Percentiles rank a stretch among this genome's conserved stretches.
These are phyloP conservation scores for Monilinia aucupariae DNA, from an alignment of 2,329 filamentous ascomycete genomes.

Conservation along the genomic window DNA sequence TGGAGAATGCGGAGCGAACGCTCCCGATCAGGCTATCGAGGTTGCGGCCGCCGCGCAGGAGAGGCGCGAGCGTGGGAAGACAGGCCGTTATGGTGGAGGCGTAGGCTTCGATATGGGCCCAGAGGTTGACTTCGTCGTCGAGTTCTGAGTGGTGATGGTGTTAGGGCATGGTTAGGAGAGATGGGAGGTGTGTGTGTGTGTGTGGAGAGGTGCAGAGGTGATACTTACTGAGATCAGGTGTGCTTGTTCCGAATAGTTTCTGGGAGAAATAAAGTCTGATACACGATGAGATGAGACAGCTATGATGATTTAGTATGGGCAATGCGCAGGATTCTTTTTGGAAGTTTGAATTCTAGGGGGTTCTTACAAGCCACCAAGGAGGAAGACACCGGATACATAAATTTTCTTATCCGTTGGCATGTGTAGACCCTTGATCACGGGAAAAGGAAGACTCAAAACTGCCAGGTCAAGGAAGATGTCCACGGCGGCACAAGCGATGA, in stretches of 20 bases:
- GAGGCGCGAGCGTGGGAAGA: slow-evolving; percentile 7
- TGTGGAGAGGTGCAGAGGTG: not conserved
- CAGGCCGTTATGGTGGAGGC: slow-evolving; percentile 4
- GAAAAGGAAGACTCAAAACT: not conserved
- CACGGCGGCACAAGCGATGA: not conserved
- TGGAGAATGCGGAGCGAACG: slow-evolving; percentile 1
- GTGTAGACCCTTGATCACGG: not conserved
- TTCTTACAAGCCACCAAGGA: not conserved
- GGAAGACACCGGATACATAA: not conserved
- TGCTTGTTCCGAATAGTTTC: slow-evolving; percentile 10
- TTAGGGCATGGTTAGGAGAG: not conserved
- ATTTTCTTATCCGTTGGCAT: not conserved
- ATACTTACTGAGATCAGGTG: slow-evolving; percentile 8
- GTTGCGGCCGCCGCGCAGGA: not conserved
- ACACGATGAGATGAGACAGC: slow-evolving; percentile 11
- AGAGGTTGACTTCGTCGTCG: slow-evolving; percentile 7
- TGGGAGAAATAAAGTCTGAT: slow-evolving; percentile 7
- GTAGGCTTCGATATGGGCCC: slow-evolving; percentile 12
- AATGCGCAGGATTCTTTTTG: not conserved
- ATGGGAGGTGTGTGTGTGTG: not conserved
- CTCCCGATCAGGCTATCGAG: slow-evolving; percentile 7
- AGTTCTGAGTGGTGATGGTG: not conserved
- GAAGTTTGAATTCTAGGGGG: not conserved
- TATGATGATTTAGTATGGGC: not conserved
- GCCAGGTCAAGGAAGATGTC: not conserved